Evolutionary conservation across 495 filamentous ascomycete species (phyloP).

Genomic region (Cladorrhinum samala): DNA sequence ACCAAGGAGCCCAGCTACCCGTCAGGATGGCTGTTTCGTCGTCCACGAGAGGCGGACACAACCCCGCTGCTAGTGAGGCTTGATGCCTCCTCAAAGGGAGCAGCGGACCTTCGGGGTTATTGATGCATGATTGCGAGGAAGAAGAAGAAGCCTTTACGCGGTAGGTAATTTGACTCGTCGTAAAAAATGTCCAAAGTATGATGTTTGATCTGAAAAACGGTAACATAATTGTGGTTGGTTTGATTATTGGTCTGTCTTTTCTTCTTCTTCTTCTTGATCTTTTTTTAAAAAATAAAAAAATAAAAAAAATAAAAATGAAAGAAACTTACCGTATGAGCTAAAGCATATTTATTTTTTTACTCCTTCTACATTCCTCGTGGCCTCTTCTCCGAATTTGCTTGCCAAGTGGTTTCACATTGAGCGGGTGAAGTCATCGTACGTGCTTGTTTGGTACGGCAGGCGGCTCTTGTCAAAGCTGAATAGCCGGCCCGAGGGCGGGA

Average conservation of each 20-base stretch:
- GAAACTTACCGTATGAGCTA: neutral
- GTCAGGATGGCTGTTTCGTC: conserved; percentile 17
- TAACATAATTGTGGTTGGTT: no score
- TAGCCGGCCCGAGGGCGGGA: neutral
- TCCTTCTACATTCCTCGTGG: no score
- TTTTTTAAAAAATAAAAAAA: neutral
- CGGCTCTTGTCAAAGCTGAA: no score
- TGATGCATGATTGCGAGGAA: conserved; percentile 6
- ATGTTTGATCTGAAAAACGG: no score
- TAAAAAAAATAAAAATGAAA: neutral
- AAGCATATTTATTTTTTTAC: neutral
- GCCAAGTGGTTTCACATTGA: neutral
- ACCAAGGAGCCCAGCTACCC: conserved; percentile 17
- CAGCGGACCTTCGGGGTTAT: conserved; percentile 21
- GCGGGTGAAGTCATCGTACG: neutral
- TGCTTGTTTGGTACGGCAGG: no score
- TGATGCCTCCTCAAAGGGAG: neutral
- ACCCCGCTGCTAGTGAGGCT: neutral
- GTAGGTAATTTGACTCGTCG: neutral
- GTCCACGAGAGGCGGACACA: conserved; percentile 21
- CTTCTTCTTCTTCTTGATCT: no score
- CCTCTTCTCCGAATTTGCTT: neutral
- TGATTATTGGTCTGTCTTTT: no score
- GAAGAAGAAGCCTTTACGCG: neutral
- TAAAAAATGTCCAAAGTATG: no score